Evolutionary conservation across 805 yeast species (phyloP), one percentile per base, ranked within the genome.

Genomic region (Komagataella pseudopastoris): DNA sequence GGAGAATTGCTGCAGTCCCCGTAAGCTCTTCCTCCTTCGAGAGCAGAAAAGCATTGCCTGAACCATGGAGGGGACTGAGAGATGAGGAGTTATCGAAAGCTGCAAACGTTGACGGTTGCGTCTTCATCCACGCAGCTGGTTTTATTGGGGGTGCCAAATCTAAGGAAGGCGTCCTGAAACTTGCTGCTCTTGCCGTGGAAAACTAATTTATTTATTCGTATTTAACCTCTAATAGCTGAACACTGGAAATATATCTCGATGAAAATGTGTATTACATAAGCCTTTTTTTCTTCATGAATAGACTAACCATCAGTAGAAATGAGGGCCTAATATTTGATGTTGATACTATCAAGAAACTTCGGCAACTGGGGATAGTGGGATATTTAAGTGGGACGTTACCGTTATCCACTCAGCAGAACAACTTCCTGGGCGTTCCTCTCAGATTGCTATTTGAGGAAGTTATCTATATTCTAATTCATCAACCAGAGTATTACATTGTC

Each of bases 1-100:
- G 95, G 91, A 80, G 99, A 71, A 78, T 93, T 49, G 86, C 95
- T 49, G 90, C 97, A 4, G 97, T 91, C 23, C 83, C 96, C n/a
- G 74, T 83, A n/a, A 73, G 80, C 36, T 71, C 85, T 3, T 72
- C 84, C 6, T 82, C 95, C 14, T 93, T 93, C 63, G 85, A 81
- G 56, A 86, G 88, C 63, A 81, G 99, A 70, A 77, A 78, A 66
- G 85, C 96, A 30, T 74, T 93, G 53, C 97, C 96, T 12, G 93
- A 86, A 65, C 76, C 80, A 17, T 86, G 96, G 88, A 80, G 99
- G 71, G 99, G 99, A n/a, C 70, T 90, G 48, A 81, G 99, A 64
- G 99, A 93, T 63, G 91, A 86, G 30, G 85, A 74, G 45, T 75
- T 93, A 58, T 78, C 85, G 57, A 71, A 80, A 56, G 70, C 76